Percentiles rank a stretch among this genome's conserved stretches.
phyloP scores from a whole-genome alignment of 306 rosid genomes.

The Sechiopsis laciniata region DNA sequence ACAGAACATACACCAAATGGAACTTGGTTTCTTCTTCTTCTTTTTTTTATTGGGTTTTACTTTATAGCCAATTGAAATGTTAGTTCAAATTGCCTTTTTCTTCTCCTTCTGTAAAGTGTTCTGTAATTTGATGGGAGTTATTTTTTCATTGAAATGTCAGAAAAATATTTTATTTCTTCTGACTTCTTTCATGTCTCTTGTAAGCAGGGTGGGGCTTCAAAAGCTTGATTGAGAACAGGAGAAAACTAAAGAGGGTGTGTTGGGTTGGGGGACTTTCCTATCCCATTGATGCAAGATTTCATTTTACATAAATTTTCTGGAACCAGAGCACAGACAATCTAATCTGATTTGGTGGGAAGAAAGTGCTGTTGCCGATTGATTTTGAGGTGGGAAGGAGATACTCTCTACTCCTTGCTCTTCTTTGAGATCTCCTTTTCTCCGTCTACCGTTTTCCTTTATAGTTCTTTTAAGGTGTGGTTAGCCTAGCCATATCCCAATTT shows the following conservation, averaged over 20 bases:
- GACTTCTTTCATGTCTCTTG: background rate
- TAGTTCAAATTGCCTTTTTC: background rate
- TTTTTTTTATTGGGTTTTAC: no score
- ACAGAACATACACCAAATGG: background rate
- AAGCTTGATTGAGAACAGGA: slow-evolving; percentile 10
- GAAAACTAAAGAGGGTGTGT: background rate
- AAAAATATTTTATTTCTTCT: background rate
- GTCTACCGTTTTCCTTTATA: background rate
- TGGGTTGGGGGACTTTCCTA: background rate
- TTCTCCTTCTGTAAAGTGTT: background rate
- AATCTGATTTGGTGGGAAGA: background rate
- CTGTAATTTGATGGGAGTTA: background rate
- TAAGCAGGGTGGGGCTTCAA: slow-evolving; percentile 11
- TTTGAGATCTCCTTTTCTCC: slow-evolving; percentile 8
- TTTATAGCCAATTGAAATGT: background rate
- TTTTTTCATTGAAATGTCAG: background rate
- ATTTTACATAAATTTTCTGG: no score
- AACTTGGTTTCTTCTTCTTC: background rate
- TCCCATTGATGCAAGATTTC: slow-evolving; percentile 5
- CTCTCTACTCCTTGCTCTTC: background rate
- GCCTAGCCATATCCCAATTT: background rate
- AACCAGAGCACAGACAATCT: background rate
- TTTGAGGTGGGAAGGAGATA: slow-evolving; percentile 4
- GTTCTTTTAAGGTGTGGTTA: slow-evolving; percentile 12
- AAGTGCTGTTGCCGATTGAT: slow-evolving; percentile 3